Evolutionary conservation across 2,329 filamentous ascomycete genomes (phyloP), one percentile per base, ranked within the genome.

Genomic region (Neospermospora avenae): DNA sequence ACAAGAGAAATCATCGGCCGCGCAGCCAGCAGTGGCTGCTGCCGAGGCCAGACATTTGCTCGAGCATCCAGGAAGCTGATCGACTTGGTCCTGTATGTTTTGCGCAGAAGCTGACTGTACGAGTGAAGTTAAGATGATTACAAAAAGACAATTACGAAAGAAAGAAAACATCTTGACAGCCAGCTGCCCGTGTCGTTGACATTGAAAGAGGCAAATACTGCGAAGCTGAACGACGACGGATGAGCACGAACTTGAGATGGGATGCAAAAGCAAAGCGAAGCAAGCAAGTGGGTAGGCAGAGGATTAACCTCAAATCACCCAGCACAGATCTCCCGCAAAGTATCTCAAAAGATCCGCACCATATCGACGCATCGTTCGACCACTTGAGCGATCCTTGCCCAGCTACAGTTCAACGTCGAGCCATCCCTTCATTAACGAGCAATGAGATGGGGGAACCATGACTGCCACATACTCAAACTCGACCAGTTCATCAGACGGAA

Each of bases 271-370:
- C 39, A 22, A 42, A n/a, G 14, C n/a, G 8, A 51, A 37, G 31
- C 18, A 34, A 34, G 25, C 16, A 22, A 35, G 22, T 22, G 22
- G 34, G 20, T 16, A 31, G 48, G 31, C 8, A 37, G 11, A 4
- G 2, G n/a, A 8, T 18, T 18, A 22, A 2, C 20, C 10, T n/a
- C 48, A 51, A 20, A 51, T 51, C 35, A 37, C 31, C 48, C 28
- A 35, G 28, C n/a, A 51, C 48, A 37, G 48, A 37, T 51, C 48
- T 51, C 48, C 31, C 48, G 48, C 31, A 37, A 22, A 51, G 48
- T 28, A 22, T 51, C 28, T 7, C 8, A 11, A 18, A 13, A 39
- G 4, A 39, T 39, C 35, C 16, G 35, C 35, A 39, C 35, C 16
- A 39, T 39, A 39, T 39, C 13, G 35, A 13, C 11, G 35, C 11